phyloP scores from a whole-genome alignment of 1,139 yeast species.

The Meyerozyma carpophila region DNA sequence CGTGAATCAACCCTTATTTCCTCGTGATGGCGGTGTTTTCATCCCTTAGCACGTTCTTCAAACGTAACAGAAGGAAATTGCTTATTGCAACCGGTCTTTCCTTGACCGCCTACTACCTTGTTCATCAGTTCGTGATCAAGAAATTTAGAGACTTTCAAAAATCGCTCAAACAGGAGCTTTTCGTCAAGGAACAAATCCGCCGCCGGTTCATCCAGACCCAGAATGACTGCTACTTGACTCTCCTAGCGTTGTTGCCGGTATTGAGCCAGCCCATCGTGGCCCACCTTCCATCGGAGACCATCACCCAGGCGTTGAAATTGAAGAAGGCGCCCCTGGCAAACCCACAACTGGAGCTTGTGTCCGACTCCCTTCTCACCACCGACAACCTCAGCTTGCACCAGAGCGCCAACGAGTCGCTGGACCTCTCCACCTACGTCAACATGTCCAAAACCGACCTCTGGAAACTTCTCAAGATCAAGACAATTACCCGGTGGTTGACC shows the following conservation, averaged over 20 bases:
- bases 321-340: slow-evolving; percentile 38
- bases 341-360: slow-evolving; percentile 13
- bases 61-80: slow-evolving; percentile 59
- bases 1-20: neutral
- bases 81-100: slow-evolving; percentile 52
- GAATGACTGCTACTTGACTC: slow-evolving; percentile 81
- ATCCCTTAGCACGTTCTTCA: slow-evolving; percentile 49
- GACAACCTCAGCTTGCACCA: slow-evolving; percentile 36
- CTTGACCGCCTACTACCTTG: slow-evolving; percentile 55
- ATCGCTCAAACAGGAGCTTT: slow-evolving; percentile 65
- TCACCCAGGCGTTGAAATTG: slow-evolving; percentile 65
- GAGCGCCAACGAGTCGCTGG: slow-evolving; percentile 19
- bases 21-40: slow-evolving; percentile 46
- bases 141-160: slow-evolving; percentile 65
- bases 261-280: slow-evolving; percentile 60
- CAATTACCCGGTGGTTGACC: slow-evolving; percentile 70
- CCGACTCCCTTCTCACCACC: slow-evolving; percentile 31
- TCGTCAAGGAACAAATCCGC: slow-evolving; percentile 69
- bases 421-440: slow-evolving; percentile 25
- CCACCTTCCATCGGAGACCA: slow-evolving; percentile 64
- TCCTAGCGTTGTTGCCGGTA: slow-evolving; percentile 78
- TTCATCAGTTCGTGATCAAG: slow-evolving; percentile 53
- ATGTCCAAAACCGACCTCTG: slow-evolving; percentile 75
- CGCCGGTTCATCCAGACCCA: slow-evolving; percentile 82
- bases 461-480: slow-evolving; percentile 73